Percentiles rank a stretch among this genome's conserved stretches.
Conservation (phyloP, 805 yeast species). For the Cyberlindnera misumaiensis region DNA sequence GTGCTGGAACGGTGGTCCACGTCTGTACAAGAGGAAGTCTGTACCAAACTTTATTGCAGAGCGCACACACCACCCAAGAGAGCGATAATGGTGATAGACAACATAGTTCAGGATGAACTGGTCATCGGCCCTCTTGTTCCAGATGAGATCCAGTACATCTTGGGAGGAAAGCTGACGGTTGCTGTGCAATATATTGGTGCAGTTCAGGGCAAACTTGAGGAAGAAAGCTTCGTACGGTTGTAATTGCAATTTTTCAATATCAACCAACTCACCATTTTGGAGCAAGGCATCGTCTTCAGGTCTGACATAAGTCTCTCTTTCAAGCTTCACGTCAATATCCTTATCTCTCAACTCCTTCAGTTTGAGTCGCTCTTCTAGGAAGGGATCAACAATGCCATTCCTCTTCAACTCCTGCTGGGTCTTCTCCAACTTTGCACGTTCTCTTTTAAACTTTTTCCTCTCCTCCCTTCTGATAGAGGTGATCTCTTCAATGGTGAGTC, state of each 20-base stretch:
- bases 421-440: constrained; percentile 55
- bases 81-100: constrained; percentile 79
- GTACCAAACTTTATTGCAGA: constrained; percentile 90
- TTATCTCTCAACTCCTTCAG: constrained; percentile 26
- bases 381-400: constrained; percentile 29
- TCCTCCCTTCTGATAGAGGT: constrained; percentile 67
- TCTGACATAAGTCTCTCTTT: constrained; percentile 22
- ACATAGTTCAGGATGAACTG: constrained; percentile 41
- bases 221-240: constrained; percentile 74
- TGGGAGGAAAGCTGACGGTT: constrained; percentile 10
- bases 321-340: constrained; percentile 20
- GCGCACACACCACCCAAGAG: constrained; percentile 91
- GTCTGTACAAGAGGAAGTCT: constrained; percentile 72
- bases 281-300: constrained; percentile 31
- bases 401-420: constrained; percentile 35
- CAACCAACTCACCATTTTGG: constrained; percentile 26
- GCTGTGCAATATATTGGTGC: constrained; percentile 31
- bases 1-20: constrained; percentile 95
- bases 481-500: constrained; percentile 61
- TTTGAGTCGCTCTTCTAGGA: constrained; percentile 27
- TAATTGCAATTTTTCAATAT: constrained; percentile 43
- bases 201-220: constrained; percentile 50
- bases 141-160: constrained; percentile 7
- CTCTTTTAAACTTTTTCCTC: constrained; percentile 63
- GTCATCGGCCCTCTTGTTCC: constrained; percentile 17